Percentiles rank a stretch among this genome's conserved stretches.
These are phyloP conservation scores for Candida verbasci DNA, from an alignment of 805 yeast genomes.

Conservation along the genomic window DNA sequence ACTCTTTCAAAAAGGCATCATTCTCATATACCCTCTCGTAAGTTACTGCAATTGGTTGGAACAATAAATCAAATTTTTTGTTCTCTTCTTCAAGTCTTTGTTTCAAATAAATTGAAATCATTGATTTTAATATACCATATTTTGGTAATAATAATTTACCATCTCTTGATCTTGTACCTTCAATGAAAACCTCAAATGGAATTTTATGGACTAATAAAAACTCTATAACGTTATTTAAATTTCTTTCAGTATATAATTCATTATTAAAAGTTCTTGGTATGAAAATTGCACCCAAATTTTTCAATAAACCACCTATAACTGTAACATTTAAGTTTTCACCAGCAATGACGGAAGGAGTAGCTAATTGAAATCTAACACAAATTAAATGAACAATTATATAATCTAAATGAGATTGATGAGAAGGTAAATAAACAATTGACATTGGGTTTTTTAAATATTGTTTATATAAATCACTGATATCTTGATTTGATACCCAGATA, in stretches of 20 bases:
- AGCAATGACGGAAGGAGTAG: conserved; percentile 56
- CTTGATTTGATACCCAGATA: conserved; percentile 31
- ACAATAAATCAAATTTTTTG: conserved; percentile 25
- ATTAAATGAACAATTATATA: conserved; percentile 54
- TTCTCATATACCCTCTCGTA: conserved; percentile 58
- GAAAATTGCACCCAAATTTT: conserved; percentile 52
- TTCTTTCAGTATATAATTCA: conserved; percentile 43
- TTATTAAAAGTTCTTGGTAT: conserved; percentile 47
- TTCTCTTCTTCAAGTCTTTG: conserved; percentile 25
- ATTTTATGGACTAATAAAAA: conserved; percentile 44
- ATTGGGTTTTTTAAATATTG: conserved; percentile 35
- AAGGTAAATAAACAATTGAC: conserved; percentile 50
- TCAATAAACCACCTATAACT: conserved; percentile 46
- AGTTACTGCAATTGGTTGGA: conserved; percentile 55
- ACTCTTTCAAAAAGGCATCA: conserved; percentile 51
- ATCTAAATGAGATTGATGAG: conserved; percentile 61
- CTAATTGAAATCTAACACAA: conserved; percentile 48
- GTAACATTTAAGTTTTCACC: conserved; percentile 65
- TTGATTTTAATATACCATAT: conserved; percentile 54
- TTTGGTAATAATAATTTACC: conserved; percentile 63
- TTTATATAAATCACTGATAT: conserved; percentile 25
- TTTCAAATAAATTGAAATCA: conserved; percentile 41
- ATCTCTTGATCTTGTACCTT: conserved; percentile 63
- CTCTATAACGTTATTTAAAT: conserved; percentile 44
- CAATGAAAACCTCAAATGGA: conserved; percentile 57